These are phyloP conservation scores for Platanthera zijinensis DNA, from an alignment of 106 monocot genomes.

Conservation along the genomic window DNA sequence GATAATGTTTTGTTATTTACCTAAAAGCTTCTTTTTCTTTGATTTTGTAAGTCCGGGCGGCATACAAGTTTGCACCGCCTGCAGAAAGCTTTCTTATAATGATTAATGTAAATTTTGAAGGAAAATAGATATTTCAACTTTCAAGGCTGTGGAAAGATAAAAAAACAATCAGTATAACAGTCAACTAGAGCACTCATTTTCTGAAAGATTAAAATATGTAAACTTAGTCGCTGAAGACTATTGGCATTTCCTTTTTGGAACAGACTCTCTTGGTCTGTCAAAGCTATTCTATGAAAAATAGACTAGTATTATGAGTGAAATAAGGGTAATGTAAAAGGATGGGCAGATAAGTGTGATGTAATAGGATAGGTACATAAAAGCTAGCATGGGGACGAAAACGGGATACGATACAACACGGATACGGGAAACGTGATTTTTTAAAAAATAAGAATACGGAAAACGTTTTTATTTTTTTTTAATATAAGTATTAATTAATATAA, in stretches of 20 bases:
- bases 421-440: too few relatives aligned
- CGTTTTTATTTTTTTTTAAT: too few relatives aligned
- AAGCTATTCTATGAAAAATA: not conserved
- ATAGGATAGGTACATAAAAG: too few relatives aligned
- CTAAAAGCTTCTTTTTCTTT: constrained; percentile 78
- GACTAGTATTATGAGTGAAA: too few relatives aligned
- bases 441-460: too few relatives aligned
- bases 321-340: too few relatives aligned
- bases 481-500: too few relatives aligned
- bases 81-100: not conserved
- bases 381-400: too few relatives aligned
- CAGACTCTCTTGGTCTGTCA: not conserved
- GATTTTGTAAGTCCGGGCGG: constrained; percentile 66
- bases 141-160: not conserved
- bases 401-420: too few relatives aligned
- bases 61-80: constrained; percentile 77
- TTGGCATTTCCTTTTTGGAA: not conserved
- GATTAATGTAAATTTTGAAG: not conserved
- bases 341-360: too few relatives aligned
- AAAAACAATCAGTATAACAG: not conserved
- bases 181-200: not conserved
- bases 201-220: not conserved
- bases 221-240: not conserved
- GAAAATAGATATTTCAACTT: not conserved
- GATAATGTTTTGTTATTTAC: constrained; percentile 22